Base-by-base conservation (phyloP, 768 basidiomycete species). In the Obba rivulosa region DNA sequence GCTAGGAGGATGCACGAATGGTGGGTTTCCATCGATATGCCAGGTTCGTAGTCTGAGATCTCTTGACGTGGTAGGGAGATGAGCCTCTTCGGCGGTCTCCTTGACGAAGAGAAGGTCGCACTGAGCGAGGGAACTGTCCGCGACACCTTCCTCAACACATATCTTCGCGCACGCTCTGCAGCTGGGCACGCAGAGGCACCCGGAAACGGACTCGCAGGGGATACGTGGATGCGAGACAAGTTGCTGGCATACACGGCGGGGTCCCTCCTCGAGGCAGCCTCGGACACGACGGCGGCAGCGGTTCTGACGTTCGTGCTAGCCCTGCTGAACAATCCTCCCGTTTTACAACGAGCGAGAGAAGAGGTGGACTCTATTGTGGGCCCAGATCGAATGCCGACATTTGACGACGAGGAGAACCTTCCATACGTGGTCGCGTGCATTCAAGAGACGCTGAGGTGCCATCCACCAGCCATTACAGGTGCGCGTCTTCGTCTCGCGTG, bases 291-390 rank as follows among this genome's bases (percentile, higher is more conserved):
- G 2, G 55, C 63, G 9, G 57, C 55, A 20, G 57, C 61, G 21
- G 57, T 66, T 37, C 57, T 57, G 34, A 45, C 58, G 10, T 60
- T 64, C 41, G 35, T 68, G 23, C 56, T 63, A 1, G 56, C 57
- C 17, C 54, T 61, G 36, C 46, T 52, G 17, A 31, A 35, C 21
- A 38, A 57, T 20, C 56, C 56, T 21, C 47, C 51, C 21, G 51
- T 58, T 1, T 50, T 56, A 39, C 68, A 55, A 35, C 75, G 73
- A 34, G 83, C 80, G 0, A 81, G 84, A 56, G 66, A 69, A n/a
- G 83, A 87, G 47, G 69, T 87, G n/a, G 85, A 86, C 54, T 49
- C 55, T 0, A 74, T 83, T 13, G 63, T 78, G 14, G 78, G 78
- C 13, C 52, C 57, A 36, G 71, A 74, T 37, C 68, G 83, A 5